Base-by-base conservation (phyloP, 345 rosid genomes). In the Arabidopsis suecica region DNA sequence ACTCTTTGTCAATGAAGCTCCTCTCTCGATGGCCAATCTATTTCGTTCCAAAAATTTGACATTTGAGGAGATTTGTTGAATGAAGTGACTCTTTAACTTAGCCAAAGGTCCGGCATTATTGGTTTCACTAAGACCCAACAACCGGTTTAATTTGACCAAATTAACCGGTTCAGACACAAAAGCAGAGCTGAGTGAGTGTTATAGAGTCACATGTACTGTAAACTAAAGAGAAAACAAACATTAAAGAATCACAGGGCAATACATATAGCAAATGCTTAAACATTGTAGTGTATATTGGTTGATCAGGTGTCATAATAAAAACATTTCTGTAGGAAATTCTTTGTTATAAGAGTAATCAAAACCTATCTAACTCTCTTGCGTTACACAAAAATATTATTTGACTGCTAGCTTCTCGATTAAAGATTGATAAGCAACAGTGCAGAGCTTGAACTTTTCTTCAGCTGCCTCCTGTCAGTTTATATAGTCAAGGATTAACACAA, bases 401-500 rank as follows among this genome's bases (percentile, higher is more conserved):
- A 80, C 61, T n/a, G 84, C 83, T 74, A 93, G 82, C 84, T 84
- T 88, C 32, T 88, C 86, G 23, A 93, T 73, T 77, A 91, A 68
- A 44, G 90, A 83, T 75, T 87, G 85, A 69, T 93, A 91, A 13
- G 97, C 97, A n/a, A 86, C 87, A 69, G 86, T 85, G 78, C 96
- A 91, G 47, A 80, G 82, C 88, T 94, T 94, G 88, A 94, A 91
- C 77, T 87, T 91, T 79, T 86, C 94, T 84, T 91, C 98, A 3
- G 95, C 96, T 53, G 82, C 74, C 1, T 62, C 87, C 97, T 77
- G 55, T 56, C 53, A 20, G 23, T 57, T 30, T 16, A 40, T 25
- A 56, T 6, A n/a, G 25, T 37, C 40, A 63, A 77, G 65, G 56
- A 44, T 56, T 23, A 64, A 7, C 22, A 51, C n/a, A 50, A 12